phyloP scores from a whole-genome alignment of 192 early-diverging fungal genomes.

The Coemansia nantahalensis region DNA sequence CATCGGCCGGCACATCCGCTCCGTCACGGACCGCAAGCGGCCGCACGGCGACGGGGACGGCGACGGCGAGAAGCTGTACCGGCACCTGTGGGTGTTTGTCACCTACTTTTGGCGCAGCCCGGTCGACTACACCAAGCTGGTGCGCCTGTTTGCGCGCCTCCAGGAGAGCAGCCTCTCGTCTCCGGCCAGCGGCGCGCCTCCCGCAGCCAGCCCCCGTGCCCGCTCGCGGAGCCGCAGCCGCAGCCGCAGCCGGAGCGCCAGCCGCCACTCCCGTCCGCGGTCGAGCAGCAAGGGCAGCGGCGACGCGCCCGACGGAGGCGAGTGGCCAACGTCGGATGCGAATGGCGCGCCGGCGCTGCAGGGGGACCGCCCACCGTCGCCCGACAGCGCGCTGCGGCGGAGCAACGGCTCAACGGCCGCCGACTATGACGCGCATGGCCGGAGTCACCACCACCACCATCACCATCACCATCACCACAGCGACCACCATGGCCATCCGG shows the following conservation, averaged over 20 bases:
- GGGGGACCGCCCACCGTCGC: not conserved
- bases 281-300: slow-evolving; percentile 17
- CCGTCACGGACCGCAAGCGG: slow-evolving; percentile 41
- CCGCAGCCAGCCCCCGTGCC: slow-evolving; percentile 1
- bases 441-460: slow-evolving; percentile 10
- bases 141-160: slow-evolving; percentile 57
- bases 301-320: slow-evolving; percentile 13
- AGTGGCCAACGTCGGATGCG: not conserved
- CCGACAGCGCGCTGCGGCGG: slow-evolving; percentile 5
- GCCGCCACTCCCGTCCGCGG: slow-evolving; percentile 13
- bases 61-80: slow-evolving; percentile 42
- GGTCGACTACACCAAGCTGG: slow-evolving; percentile 55
- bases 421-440: slow-evolving; percentile 4
- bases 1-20: slow-evolving; percentile 54
- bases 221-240: slow-evolving; percentile 1
- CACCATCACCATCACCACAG: slow-evolving; percentile 5
- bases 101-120: slow-evolving; percentile 65
- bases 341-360: not conserved
- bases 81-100: slow-evolving; percentile 69
- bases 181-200: not conserved
- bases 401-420: slow-evolving; percentile 16
- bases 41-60: slow-evolving; percentile 23
- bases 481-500: not conserved
- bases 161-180: slow-evolving; percentile 34
- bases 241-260: slow-evolving; percentile 24